phyloP scores from a whole-genome alignment of 257 asterid genomes.

The Vinca minor region DNA sequence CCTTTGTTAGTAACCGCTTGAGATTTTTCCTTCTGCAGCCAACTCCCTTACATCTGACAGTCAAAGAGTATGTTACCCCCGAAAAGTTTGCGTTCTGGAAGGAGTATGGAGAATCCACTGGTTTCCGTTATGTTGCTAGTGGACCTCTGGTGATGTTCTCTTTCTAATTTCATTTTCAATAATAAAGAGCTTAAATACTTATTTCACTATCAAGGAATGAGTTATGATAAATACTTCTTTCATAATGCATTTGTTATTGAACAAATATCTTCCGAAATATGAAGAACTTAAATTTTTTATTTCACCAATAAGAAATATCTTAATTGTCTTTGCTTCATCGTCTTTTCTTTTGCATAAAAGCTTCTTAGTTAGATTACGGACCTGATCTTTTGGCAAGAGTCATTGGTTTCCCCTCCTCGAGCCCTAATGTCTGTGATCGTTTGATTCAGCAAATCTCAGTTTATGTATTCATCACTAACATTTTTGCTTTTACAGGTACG shows the following conservation, averaged over 20 bases:
- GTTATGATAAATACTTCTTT: neutral
- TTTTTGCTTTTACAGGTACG: conserved; percentile 59
- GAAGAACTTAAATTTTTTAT: neutral
- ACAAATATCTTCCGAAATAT: neutral
- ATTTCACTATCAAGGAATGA: neutral
- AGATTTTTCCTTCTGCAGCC: conserved; percentile 50
- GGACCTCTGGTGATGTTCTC: conserved; percentile 75
- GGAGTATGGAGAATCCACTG: conserved; percentile 91
- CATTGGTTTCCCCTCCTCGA: neutral
- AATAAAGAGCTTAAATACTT: neutral
- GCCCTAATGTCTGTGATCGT: neutral
- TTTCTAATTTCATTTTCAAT: neutral
- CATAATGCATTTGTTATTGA: neutral
- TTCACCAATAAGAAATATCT: neutral
- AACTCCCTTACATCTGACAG: conserved; percentile 91
- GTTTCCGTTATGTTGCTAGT: conserved; percentile 95
- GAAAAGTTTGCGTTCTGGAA: conserved; percentile 91
- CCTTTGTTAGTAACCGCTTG: neutral
- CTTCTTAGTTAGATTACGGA: neutral
- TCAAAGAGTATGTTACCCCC: conserved; percentile 80
- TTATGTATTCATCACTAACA: neutral
- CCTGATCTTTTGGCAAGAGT: neutral
- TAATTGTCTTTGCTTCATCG: neutral
- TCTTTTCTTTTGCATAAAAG: neutral
- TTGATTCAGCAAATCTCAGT: neutral